Evolutionary conservation across 1,284 basidiomycete species (phyloP).

Genomic region (Cryptococcus hybrid): DNA sequence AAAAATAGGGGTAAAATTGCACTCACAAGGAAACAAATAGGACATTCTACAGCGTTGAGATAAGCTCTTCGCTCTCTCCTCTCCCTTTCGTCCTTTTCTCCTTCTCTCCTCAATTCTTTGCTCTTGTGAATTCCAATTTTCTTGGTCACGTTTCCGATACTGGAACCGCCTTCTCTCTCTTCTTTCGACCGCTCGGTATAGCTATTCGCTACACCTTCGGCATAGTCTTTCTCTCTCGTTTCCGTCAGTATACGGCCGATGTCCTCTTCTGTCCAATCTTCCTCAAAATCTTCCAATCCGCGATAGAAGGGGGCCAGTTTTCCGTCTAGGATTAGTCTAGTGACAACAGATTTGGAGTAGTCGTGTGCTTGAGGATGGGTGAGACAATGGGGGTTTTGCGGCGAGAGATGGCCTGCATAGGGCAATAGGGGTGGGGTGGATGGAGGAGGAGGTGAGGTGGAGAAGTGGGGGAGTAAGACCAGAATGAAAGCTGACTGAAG

Average conservation of each 20-base stretch:
- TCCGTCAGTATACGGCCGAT: conserved; percentile 56
- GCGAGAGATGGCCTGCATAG: conserved; percentile 69
- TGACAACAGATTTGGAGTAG: conserved; percentile 85
- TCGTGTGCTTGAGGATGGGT: conserved; percentile 60
- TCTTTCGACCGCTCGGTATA: conserved; percentile 34
- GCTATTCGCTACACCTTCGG: conserved; percentile 36
- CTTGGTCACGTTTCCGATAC: conserved; percentile 24
- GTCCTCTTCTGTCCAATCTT: conserved; percentile 78
- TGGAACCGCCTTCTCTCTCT: conserved; percentile 24
- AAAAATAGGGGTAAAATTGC: conserved; percentile 1
- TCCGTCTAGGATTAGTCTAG: conserved; percentile 80
- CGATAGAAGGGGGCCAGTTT: conserved; percentile 93
- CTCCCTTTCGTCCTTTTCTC: conserved; percentile 56
- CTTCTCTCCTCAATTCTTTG: conserved; percentile 16
- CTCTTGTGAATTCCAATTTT: conserved; percentile 28
- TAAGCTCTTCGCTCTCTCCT: conserved; percentile 70
- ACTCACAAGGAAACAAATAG: conserved; percentile 93
- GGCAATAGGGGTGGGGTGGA: conserved; percentile 60
- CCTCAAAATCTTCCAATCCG: conserved; percentile 88
- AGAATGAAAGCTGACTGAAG: conserved; percentile 25
- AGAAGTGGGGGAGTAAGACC: conserved; percentile 31
- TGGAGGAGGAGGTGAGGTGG: conserved; percentile 54
- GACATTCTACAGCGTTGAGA: conserved; percentile 86
- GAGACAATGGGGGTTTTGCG: conserved; percentile 87
- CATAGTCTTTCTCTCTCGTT: conserved; percentile 35